phyloP scores from a whole-genome alignment of 768 basidiomycete species.

The Leccinellum luteum region DNA sequence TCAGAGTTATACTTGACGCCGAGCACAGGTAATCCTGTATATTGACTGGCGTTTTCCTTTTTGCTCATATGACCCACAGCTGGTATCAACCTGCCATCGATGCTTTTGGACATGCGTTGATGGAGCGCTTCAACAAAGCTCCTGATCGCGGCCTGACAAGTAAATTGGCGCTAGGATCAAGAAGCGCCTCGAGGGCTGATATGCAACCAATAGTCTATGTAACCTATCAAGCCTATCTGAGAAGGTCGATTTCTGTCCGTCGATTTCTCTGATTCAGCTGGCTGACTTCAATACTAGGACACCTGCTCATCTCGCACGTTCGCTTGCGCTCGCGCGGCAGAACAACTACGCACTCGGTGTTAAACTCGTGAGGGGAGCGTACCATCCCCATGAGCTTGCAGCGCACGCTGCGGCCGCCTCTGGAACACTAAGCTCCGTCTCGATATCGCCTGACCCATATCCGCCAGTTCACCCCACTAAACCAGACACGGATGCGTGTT shows the following conservation, averaged over 20 bases:
- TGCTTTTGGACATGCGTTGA: constrained; percentile 70
- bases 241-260: constrained; percentile 44
- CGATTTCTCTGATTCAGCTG: background rate
- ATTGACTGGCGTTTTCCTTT: background rate
- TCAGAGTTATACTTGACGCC: constrained; percentile 79
- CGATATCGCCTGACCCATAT: constrained; percentile 54
- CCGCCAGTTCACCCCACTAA: constrained; percentile 74
- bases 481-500: constrained; percentile 70
- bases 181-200: background rate
- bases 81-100: constrained; percentile 82
- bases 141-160: constrained; percentile 2
- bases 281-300: constrained; percentile 42
- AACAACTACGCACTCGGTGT: constrained; percentile 78
- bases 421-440: constrained; percentile 18
- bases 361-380: constrained; percentile 92
- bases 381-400: constrained; percentile 72
- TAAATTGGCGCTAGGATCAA: constrained; percentile 4
- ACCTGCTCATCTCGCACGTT: constrained; percentile 62
- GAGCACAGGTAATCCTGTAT: constrained; percentile 58
- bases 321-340: constrained; percentile 60
- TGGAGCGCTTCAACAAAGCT: constrained; percentile 69
- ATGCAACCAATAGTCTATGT: constrained; percentile 75
- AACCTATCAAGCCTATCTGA: constrained; percentile 89
- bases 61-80: constrained; percentile 28
- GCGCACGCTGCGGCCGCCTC: constrained; percentile 36